Percentiles rank a stretch among this genome's conserved stretches.
These are phyloP conservation scores for Fonsecaea monophora DNA, from an alignment of 2,329 filamentous ascomycete species.

Conservation along the genomic window DNA sequence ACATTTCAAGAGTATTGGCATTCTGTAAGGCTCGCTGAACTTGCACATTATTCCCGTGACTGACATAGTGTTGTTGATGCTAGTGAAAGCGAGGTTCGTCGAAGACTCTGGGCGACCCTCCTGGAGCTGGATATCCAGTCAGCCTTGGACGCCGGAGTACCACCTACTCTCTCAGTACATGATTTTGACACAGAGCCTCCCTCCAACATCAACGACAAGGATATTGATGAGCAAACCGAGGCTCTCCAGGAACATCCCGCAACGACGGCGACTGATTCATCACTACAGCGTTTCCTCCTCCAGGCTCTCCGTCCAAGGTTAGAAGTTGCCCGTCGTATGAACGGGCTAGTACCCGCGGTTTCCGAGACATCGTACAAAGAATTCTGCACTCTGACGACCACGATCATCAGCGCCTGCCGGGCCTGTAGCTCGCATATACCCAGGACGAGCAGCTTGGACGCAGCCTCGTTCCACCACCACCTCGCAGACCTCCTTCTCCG, in stretches of 20 bases:
- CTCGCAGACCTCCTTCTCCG: constrained; percentile 60
- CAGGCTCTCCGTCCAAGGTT: constrained; percentile 35
- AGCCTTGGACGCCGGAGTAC: constrained; percentile 43
- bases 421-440: constrained; percentile 36
- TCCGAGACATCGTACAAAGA: constrained; percentile 44
- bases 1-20: constrained; percentile 34
- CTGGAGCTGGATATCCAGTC: constrained; percentile 46
- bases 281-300: constrained; percentile 40
- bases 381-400: constrained; percentile 41
- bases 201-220: constrained; percentile 48
- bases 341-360: constrained; percentile 39
- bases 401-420: constrained; percentile 42
- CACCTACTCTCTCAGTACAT: constrained; percentile 41
- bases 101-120: constrained; percentile 48
- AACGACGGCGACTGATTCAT: constrained; percentile 36
- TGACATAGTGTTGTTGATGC: background rate
- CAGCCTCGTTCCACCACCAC: constrained; percentile 53
- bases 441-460: constrained; percentile 24
- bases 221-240: constrained; percentile 38
- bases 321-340: constrained; percentile 40
- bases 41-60: background rate
- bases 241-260: constrained; percentile 29
- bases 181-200: constrained; percentile 48
- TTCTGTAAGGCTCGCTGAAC: constrained; percentile 12
- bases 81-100: constrained; percentile 39